Evolutionary conservation across 2,329 filamentous ascomycete genomes (phyloP), one percentile per base, ranked within the genome.

Genomic region (Colletotrichum tropicale): DNA sequence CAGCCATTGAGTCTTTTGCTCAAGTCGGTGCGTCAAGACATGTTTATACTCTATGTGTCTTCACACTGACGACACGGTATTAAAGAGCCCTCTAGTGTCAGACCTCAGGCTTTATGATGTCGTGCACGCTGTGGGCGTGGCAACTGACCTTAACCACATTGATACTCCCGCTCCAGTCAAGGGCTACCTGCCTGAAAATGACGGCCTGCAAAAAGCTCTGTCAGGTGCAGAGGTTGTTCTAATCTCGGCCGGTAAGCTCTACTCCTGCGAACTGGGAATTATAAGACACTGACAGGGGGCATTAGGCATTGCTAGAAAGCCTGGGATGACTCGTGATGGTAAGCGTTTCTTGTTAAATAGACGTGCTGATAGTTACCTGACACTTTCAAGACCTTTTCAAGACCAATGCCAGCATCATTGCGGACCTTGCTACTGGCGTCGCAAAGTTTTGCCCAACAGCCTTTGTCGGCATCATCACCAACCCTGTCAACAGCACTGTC

Each of bases 401-500:
- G 88, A 95, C 93, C 88, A 95, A 95, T 84, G 94, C 94, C 83
- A 94, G 92, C 80, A 95, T 95, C 83, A 94, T 95, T 84, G 93
- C 93, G 81, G 93, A 95, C 84, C 89, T 95, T 78, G 92, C 93
- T 84, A 94, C 94, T 89, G 93, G 92, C 80, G 91, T 90, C 81
- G 93, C 93, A 77, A 90, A 94, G 77, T 88, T 92, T 83, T 88
- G 92, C 80, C 93, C 94, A 79, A 89, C 94, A 77, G 94, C 94
- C 81, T 93, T 94, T 85, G 89, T 95, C 85, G 89, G 95, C 83
- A 91, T 95, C 87, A 95, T 95, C 86, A 91, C 94, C 83, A 95
- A 95, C 89, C 94, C 94, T 34, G 93, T 95, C 84, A 95, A 95
- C 91, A 94, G 93, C 81, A 95, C 94, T 80, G 93, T 95, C 81